Percentiles rank a stretch among this genome's conserved stretches.
Conservation (phyloP, 2,329 filamentous ascomycete genomes). For the Penicillium crustosum region DNA sequence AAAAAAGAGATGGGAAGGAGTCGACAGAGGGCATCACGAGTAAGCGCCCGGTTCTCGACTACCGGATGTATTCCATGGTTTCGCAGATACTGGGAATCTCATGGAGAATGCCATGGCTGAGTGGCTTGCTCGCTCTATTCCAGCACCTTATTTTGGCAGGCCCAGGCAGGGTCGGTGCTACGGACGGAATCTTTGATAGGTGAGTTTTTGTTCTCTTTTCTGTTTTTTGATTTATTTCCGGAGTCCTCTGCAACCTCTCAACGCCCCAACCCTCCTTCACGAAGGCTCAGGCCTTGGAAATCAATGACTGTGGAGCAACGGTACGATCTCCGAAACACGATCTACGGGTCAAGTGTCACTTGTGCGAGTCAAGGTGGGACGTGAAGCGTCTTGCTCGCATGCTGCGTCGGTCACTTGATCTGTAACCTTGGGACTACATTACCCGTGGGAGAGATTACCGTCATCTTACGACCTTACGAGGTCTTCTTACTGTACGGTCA, state of each 20-base stretch:
- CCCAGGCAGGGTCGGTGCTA: slow-evolving; percentile 71
- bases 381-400: slow-evolving; percentile 52
- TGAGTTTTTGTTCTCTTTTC: slow-evolving; percentile 56
- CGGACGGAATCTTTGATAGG: slow-evolving; percentile 84
- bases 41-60: slow-evolving; percentile 67
- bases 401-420: slow-evolving; percentile 62
- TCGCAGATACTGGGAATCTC: slow-evolving; percentile 72
- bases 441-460: slow-evolving; percentile 23
- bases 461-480: slow-evolving; percentile 27
- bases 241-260: slow-evolving; percentile 8
- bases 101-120: slow-evolving; percentile 86
- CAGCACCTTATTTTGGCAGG: slow-evolving; percentile 73
- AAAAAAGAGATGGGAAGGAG: slow-evolving; percentile 32
- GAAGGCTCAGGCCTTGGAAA: slow-evolving; percentile 17
- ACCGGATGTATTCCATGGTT: slow-evolving; percentile 73
- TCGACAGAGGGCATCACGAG: slow-evolving; percentile 27
- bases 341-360: slow-evolving; percentile 32
- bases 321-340: slow-evolving; percentile 35
- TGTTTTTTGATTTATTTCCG: slow-evolving; percentile 18
- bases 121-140: slow-evolving; percentile 69
- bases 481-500: slow-evolving; percentile 25
- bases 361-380: slow-evolving; percentile 30
- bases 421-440: slow-evolving; percentile 19
- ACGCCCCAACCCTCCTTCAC: slow-evolving; percentile 7
- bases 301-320: slow-evolving; percentile 33